Percentiles rank a stretch among this genome's conserved stretches.
phyloP scores from a whole-genome alignment of 164 flowering plant species.

The Protea cynaroides region DNA sequence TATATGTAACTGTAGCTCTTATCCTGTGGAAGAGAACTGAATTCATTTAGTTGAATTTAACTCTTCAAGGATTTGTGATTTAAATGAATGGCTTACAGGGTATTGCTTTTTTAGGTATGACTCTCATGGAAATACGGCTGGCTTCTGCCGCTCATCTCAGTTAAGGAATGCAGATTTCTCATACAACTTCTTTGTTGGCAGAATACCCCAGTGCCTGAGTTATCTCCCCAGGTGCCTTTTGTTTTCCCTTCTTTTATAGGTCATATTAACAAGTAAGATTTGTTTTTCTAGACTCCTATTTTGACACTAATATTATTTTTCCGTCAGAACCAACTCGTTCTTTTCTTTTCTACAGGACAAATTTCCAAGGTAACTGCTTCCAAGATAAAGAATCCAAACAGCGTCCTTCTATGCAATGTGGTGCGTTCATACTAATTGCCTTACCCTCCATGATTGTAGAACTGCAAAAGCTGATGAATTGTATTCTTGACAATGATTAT shows the following conservation, averaged over 20 bases:
- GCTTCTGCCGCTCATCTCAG: conserved; percentile 58
- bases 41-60: not conserved
- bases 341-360: conserved; percentile 42
- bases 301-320: not conserved
- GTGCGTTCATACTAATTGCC: conserved; percentile 30
- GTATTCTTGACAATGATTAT: no score
- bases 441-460: not conserved
- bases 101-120: conserved; percentile 48
- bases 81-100: not conserved
- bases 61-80: conserved; percentile 5
- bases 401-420: conserved; percentile 61
- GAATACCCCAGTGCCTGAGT: conserved; percentile 71
- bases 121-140: conserved; percentile 34
- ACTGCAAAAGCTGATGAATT: no score
- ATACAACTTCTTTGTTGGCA: conserved; percentile 70
- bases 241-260: not conserved
- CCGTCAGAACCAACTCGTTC: conserved; percentile 3
- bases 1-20: no score
- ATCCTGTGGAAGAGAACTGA: not conserved
- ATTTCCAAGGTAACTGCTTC: conserved; percentile 86
- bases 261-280: conserved; percentile 6
- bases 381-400: conserved; percentile 52
- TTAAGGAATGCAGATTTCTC: conserved; percentile 70
- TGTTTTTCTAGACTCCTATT: conserved; percentile 59
- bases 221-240: conserved; percentile 63